Evolutionary conservation across 257 asterid genomes (phyloP).

Genomic region (Solanum clarkiae): DNA sequence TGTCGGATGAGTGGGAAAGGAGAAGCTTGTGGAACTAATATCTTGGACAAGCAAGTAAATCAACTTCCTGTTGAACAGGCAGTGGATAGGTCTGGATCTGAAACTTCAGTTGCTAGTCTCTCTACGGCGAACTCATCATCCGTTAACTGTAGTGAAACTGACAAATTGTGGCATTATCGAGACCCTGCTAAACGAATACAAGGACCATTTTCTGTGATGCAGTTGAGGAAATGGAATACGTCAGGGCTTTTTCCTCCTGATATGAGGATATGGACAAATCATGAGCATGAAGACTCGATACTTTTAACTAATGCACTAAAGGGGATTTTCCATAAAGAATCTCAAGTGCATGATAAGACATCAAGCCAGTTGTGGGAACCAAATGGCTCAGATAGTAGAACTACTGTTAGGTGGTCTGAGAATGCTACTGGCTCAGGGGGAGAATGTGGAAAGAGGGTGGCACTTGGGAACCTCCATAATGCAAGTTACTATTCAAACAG

Average conservation of each 20-base stretch:
- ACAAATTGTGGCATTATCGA: constrained; percentile 90
- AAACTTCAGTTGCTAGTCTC: constrained; percentile 24
- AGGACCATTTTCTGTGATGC: constrained; percentile 88
- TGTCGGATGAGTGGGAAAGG: constrained; percentile 20
- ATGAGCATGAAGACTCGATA: constrained; percentile 61
- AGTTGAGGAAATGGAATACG: constrained; percentile 73
- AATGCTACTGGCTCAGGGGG: neutral
- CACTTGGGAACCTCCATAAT: neutral
- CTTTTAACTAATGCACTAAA: constrained; percentile 58
- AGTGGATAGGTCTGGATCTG: constrained; percentile 30
- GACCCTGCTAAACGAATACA: constrained; percentile 85
- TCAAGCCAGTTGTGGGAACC: constrained; percentile 22
- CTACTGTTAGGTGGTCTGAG: neutral
- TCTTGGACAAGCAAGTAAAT: constrained; percentile 18
- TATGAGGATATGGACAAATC: constrained; percentile 84
- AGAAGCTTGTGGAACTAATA: constrained; percentile 21
- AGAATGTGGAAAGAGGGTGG: neutral
- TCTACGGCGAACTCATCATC: constrained; percentile 22
- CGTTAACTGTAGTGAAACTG: constrained; percentile 40
- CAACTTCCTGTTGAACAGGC: constrained; percentile 24
- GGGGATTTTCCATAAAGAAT: constrained; percentile 37
- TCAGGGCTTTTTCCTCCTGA: constrained; percentile 77
- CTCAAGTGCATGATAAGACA: constrained; percentile 21
- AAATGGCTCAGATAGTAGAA: constrained; percentile 2
- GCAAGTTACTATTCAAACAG: constrained; percentile 6